Percentiles rank a stretch among this genome's conserved stretches.
These are phyloP conservation scores for Claviceps capensis DNA, from an alignment of 2,329 filamentous ascomycete genomes.

Conservation along the genomic window DNA sequence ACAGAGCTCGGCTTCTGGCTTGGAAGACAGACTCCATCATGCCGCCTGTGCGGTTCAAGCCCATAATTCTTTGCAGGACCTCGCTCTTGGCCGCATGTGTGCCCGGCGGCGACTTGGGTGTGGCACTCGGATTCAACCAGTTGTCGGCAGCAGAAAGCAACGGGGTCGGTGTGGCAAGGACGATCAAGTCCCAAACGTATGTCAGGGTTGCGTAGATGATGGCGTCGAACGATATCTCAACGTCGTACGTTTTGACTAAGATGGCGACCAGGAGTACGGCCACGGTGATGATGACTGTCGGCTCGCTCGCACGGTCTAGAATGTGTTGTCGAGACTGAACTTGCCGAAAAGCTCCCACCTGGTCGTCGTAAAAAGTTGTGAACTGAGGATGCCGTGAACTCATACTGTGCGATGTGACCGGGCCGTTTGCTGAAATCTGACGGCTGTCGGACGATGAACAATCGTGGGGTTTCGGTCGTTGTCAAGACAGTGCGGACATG, in stretches of 20 bases:
- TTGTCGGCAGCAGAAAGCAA: slow-evolving; percentile 43
- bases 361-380: slow-evolving; percentile 22
- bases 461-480: slow-evolving; percentile 3
- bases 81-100: slow-evolving; percentile 49
- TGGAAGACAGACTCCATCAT: slow-evolving; percentile 44
- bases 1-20: slow-evolving; percentile 42
- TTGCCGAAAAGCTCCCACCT: slow-evolving; percentile 19
- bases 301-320: slow-evolving; percentile 21
- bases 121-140: slow-evolving; percentile 35
- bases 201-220: slow-evolving; percentile 18
- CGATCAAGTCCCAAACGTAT: slow-evolving; percentile 46
- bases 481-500: slow-evolving; percentile 10
- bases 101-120: slow-evolving; percentile 23
- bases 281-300: slow-evolving; percentile 21
- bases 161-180: slow-evolving; percentile 41
- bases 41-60: slow-evolving; percentile 38
- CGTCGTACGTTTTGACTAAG: slow-evolving; percentile 21
- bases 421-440: neutral
- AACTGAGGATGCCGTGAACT: slow-evolving; percentile 19
- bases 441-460: slow-evolving; percentile 9
- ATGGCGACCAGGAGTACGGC: slow-evolving; percentile 20
- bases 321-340: slow-evolving; percentile 14
- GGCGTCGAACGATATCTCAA: slow-evolving; percentile 17
- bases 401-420: slow-evolving; percentile 17
- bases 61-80: slow-evolving; percentile 48